Evolutionary conservation across 1,139 yeast species (phyloP), one percentile per base, ranked within the genome.

Genomic region (Suhomyces maxii): DNA sequence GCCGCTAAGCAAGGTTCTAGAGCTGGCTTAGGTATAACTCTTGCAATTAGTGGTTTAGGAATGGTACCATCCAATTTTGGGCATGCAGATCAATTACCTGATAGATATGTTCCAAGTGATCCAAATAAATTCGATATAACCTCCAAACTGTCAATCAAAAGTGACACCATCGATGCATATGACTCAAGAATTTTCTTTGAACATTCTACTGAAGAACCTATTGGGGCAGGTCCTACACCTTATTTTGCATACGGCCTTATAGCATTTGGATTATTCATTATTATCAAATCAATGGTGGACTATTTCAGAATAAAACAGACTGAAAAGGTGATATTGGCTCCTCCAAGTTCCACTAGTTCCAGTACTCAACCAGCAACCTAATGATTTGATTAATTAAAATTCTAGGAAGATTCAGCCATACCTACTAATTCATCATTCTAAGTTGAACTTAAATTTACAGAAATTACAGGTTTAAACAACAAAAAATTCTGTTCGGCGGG

Each of bases 1-100:
- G 98, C 98, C 7, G 97, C 98, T 6, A 89, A 89, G 61, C 93
- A 91, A 58, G 99, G 99, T 7, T 86, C 98, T 2, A 76, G 97
- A 50, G 88, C 93, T 11, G 99, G 99, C 0, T 71, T 93, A 46
- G 99, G 99, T 2, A 65, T 89, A 46, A 90, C 97, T 0, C 79
- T 95, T 55, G 73, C 91, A 40, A 81, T 86, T 52, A 83, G 84
- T 56, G 96, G 96, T 1, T 84, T 81, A 63, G 77, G 80, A 44
- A 76, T 89, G 69, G 73, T 85, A 33, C 95, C 97, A 0, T 71
- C 79, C 33, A 75, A 76, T 54, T 72, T 75, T 50, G 82, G 81
- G 8, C 64, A 67, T 39, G 62, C 74, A 2, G 69, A 71, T 44
- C 53, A 59, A 34, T 54, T 67, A 35, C 75, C 77, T 5, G 63